Conservation (phyloP, 139 green algal genomes). For the Micromonas pusilla region DNA sequence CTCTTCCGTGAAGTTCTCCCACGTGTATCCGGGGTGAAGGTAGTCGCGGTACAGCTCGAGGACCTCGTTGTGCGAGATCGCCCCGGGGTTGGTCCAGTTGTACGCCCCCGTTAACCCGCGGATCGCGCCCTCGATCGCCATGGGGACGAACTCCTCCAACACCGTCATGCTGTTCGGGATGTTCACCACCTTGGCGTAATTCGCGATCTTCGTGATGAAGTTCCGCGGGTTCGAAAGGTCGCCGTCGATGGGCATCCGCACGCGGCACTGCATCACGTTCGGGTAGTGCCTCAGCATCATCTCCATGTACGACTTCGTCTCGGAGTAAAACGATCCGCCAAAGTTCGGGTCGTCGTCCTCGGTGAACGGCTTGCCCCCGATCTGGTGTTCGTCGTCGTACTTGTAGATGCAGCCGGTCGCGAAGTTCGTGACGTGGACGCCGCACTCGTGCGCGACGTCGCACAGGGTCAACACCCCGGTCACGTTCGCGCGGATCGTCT, state of each 20-base stretch:
- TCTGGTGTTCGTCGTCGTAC: conserved; percentile 74
- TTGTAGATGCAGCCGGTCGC: conserved; percentile 97
- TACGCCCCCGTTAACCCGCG: conserved; percentile 76
- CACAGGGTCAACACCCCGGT: conserved; percentile 88
- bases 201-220: conserved; percentile 99
- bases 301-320: conserved; percentile 89
- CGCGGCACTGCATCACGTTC: conserved; percentile 85
- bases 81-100: conserved; percentile 98
- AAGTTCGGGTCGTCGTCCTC: conserved; percentile 94
- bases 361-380: conserved; percentile 71
- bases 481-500: conserved; percentile 91
- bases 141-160: conserved; percentile 87
- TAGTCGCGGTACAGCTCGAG: conserved; percentile 91
- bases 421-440: conserved; percentile 91
- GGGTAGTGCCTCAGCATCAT: conserved; percentile 79
- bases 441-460: conserved; percentile 55
- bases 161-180: conserved; percentile 84
- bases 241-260: conserved; percentile 92
- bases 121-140: conserved; percentile 82
- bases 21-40: conserved; percentile 90
- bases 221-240: conserved; percentile 87
- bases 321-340: conserved; percentile 92
- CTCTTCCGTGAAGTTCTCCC: conserved; percentile 87
- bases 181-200: conserved; percentile 76
- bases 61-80: conserved; percentile 94